Evolutionary conservation across 2,329 filamentous ascomycete species (phyloP), one percentile per base, ranked within the genome.

Genomic region (Epichloe gansuensis): DNA sequence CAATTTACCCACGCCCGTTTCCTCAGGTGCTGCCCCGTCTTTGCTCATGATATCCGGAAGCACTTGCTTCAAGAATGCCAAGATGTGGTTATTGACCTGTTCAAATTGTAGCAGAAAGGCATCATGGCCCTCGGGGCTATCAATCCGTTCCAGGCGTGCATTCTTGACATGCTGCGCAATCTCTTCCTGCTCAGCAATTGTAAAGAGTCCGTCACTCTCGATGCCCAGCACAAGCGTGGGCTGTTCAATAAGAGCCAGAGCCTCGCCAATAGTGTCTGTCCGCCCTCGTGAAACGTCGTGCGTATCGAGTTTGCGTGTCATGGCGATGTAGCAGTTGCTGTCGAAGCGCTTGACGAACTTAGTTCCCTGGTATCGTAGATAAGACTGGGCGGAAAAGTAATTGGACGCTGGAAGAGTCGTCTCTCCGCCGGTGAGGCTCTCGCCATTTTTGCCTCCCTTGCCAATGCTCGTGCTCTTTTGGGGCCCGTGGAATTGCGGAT

Each of bases 281-380:
- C 91, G 85, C 64, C 84, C 81, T 43, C 91, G 81, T 13, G 90
- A 94, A 28, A 98, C 82, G 66, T 98, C 93, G 68, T 98, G 93
- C 0, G 93, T 97, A 66, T 98, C 93, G 15, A 98, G 80, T 70
- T 98, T 98, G 62, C 93, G 86, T 4, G 93, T 97, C 69, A 98
- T 96, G 59, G 93, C 91, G 60, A 98, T 97, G 72, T 98, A 98
- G 72, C 93, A 98, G 68, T 98, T 98, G 62, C 90, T 88, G 69
- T 98, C 93, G 67, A 97, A 98, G 9, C 93, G 86, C 68, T 88
- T 90, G 61, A 97, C 93, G 62, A 98, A 98, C 69, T 98, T 98
- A 61, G 85, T 81, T 52, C 90, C 91, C 70, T 98, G 93, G 69
- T 98, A 98, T 21, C 93, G 86, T 44, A 98, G 80, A 69, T 98